Evolutionary conservation across 1,284 basidiomycete genomes (phyloP).

Genomic region (Boletus calvinii): DNA sequence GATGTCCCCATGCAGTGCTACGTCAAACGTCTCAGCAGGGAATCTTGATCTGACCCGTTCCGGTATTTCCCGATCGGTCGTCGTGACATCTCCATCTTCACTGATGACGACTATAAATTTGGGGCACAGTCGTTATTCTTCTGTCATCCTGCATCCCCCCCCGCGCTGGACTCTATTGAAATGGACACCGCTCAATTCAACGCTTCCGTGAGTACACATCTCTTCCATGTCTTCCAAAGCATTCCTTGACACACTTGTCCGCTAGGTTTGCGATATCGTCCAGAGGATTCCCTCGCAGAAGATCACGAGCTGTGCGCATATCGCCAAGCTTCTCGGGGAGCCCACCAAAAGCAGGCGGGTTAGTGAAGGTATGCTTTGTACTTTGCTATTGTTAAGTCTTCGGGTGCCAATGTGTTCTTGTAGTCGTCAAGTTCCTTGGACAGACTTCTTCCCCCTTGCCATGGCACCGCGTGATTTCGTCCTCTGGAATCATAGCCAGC

Average conservation of each 20-base stretch:
- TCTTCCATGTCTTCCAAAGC: too few relatives aligned
- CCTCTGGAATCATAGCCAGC: conserved; percentile 22
- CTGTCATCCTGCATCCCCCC: background rate
- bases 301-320: conserved; percentile 23
- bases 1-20: background rate
- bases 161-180: background rate
- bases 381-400: background rate
- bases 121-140: background rate
- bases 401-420: background rate
- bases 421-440: conserved; percentile 22
- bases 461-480: conserved; percentile 26
- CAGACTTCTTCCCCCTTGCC: conserved; percentile 19
- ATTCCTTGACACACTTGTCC: background rate
- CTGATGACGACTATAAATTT: conserved; percentile 5
- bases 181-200: conserved; percentile 25
- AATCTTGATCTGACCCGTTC: background rate
- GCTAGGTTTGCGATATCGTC: conserved; percentile 21
- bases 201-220: conserved; percentile 11
- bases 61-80: background rate
- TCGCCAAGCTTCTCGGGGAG: conserved; percentile 23
- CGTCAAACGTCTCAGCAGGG: background rate
- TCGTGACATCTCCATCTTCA: too few relatives aligned
- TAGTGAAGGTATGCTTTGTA: conserved; percentile 16
- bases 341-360: conserved; percentile 20
- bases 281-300: conserved; percentile 22